A percentile compares a stretch with the other conserved stretches of the same genome.
phyloP scores from a whole-genome alignment of 2,329 filamentous ascomycete genomes.

The Helotiales sp. region DNA sequence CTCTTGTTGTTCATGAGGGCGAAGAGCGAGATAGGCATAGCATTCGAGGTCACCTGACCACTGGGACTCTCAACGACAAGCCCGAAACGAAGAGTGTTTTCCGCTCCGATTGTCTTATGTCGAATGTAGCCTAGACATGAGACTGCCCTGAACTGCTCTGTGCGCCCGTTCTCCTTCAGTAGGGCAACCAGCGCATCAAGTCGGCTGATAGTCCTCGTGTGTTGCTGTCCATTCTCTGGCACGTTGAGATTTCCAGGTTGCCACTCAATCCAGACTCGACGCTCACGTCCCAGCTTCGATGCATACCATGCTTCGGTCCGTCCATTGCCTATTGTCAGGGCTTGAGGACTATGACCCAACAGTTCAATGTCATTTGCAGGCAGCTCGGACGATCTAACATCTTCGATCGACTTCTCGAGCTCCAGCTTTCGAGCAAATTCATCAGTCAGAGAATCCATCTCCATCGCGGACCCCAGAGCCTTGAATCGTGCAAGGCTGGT shows the following conservation, averaged over 20 bases:
- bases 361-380: not conserved
- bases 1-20: not conserved
- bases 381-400: not conserved
- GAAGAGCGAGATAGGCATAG: not conserved
- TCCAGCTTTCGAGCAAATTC: not conserved
- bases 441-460: not conserved
- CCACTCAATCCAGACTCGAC: not conserved
- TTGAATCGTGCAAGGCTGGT: not conserved
- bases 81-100: not conserved
- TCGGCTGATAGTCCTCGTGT: not conserved
- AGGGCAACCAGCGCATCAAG: not conserved
- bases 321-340: not conserved
- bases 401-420: not conserved
- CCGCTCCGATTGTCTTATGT: not conserved
- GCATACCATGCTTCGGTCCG: not conserved
- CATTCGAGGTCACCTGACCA: not conserved
- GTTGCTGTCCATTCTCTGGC: not conserved
- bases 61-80: not conserved
- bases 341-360: not conserved
- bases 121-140: not conserved
- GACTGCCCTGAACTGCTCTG: not conserved
- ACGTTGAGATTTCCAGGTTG: not conserved
- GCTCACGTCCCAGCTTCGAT: not conserved
- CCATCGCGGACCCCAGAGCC: not conserved
- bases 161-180: not conserved